These are phyloP conservation scores for Neurospora pannonica DNA, from an alignment of 495 filamentous ascomycete species.

Conservation along the genomic window DNA sequence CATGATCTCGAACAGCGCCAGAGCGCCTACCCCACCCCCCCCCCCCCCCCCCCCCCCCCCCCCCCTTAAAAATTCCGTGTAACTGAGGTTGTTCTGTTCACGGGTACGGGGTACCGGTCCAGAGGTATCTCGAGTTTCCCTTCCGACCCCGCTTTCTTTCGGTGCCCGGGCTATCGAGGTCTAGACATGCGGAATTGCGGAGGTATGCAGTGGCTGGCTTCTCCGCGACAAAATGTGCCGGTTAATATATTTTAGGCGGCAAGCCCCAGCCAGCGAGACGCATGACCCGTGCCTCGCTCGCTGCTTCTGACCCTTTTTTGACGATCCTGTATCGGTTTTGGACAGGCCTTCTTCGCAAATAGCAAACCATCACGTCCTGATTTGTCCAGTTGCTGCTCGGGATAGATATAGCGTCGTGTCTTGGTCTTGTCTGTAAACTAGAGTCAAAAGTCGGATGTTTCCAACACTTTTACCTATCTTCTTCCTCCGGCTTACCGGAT, in stretches of 20 bases:
- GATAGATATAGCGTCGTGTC: neutral
- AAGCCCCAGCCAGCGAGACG: neutral
- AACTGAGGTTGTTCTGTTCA: neutral
- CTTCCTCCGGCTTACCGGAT: neutral
- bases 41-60: too few relatives aligned
- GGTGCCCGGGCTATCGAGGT: constrained; percentile 3
- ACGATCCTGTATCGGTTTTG: neutral
- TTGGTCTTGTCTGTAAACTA: neutral
- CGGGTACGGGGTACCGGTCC: neutral
- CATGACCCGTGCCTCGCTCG: neutral
- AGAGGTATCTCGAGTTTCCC: neutral
- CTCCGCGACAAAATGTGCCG: constrained; percentile 5
- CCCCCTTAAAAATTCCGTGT: neutral
- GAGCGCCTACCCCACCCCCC: neutral
- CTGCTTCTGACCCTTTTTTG: neutral
- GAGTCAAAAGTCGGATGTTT: neutral
- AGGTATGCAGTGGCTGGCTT: neutral
- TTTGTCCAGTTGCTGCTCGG: neutral
- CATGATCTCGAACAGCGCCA: neutral
- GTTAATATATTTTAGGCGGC: constrained; percentile 17
- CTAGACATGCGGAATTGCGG: constrained; percentile 3
- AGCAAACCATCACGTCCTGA: neutral
- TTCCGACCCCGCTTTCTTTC: neutral
- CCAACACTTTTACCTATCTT: neutral
- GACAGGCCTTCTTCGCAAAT: neutral